These are phyloP conservation scores for Eucalyptus paniculata DNA, from an alignment of 345 rosid genomes.

Conservation along the genomic window DNA sequence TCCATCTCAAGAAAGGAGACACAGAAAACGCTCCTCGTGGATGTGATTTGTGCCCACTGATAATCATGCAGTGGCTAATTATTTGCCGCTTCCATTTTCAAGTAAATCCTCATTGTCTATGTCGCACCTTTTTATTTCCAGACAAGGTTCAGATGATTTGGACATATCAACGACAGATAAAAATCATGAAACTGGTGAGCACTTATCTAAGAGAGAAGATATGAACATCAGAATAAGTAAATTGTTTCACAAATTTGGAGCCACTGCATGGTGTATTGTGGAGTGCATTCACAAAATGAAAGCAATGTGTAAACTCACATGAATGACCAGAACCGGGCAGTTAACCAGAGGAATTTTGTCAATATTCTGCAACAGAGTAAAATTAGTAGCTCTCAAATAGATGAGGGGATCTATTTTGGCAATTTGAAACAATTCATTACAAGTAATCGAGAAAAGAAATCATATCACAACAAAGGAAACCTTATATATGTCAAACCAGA, in stretches of 20 bases:
- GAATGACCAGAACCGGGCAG: conserved; percentile 90
- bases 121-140: neutral
- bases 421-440: neutral
- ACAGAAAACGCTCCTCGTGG: neutral
- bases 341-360: conserved; percentile 63
- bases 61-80: neutral
- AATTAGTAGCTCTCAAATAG: neutral
- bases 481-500: conserved; percentile 88
- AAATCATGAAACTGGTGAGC: neutral
- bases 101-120: neutral
- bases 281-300: neutral
- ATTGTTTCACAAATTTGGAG: neutral
- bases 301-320: conserved; percentile 30
- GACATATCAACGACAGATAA: neutral
- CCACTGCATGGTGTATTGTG: neutral
- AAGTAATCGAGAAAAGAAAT: neutral
- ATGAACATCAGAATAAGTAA: neutral
- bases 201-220: neutral
- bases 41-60: neutral
- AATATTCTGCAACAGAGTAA: conserved; percentile 40
- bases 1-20: neutral
- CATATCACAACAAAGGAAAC: conserved; percentile 7
- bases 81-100: neutral
- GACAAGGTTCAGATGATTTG: neutral
- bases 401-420: neutral